phyloP scores from a whole-genome alignment of 164 flowering plant species.

The Liriodendron chinense region DNA sequence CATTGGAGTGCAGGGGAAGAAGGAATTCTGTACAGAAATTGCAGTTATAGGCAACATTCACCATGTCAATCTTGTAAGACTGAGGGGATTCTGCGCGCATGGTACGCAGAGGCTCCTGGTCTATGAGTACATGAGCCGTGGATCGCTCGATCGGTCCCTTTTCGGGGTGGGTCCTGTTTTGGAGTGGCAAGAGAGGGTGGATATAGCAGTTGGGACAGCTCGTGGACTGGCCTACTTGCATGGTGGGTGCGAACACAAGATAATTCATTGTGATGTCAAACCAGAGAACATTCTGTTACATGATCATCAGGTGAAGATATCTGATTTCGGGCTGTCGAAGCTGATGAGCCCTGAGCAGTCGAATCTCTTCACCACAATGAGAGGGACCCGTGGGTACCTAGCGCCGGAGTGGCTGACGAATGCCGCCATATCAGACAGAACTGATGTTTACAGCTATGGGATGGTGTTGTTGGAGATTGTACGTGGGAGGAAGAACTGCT shows the following conservation, averaged over 20 bases:
- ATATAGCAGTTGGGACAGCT: conserved; percentile 81
- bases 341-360: conserved; percentile 70
- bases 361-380: conserved; percentile 77
- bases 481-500: conserved; percentile 79
- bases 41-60: conserved; percentile 81
- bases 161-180: conserved; percentile 64
- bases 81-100: conserved; percentile 76
- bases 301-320: conserved; percentile 66
- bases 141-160: conserved; percentile 70
- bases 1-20: conserved; percentile 63
- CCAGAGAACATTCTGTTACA: conserved; percentile 88
- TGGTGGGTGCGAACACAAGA: conserved; percentile 70
- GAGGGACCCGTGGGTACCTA: conserved; percentile 92
- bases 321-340: conserved; percentile 92
- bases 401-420: conserved; percentile 99
- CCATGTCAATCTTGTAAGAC: conserved; percentile 76
- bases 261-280: conserved; percentile 86
- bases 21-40: conserved; percentile 84
- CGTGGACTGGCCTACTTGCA: conserved; percentile 90
- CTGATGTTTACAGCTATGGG: conserved; percentile 93
- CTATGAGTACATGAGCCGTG: conserved; percentile 85
- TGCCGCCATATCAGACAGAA: conserved; percentile 76
- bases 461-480: conserved; percentile 87
- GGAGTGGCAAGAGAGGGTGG: conserved; percentile 86
- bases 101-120: conserved; percentile 66